These are phyloP conservation scores for Pyrrhoderma noxium DNA, from an alignment of 1,284 basidiomycete species.

Conservation along the genomic window DNA sequence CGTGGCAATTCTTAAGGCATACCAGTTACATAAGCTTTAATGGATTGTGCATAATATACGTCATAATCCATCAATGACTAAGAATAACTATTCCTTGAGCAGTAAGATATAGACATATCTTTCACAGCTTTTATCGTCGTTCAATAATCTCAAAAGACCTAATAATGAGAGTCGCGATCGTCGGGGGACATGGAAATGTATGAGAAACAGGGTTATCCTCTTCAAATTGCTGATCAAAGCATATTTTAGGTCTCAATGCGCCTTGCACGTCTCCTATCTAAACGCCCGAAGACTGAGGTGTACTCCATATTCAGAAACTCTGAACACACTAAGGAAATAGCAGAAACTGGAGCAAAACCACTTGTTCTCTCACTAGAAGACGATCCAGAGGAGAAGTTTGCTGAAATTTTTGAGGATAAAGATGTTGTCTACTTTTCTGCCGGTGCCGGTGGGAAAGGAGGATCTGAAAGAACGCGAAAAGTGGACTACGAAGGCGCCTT, in stretches of 20 bases:
- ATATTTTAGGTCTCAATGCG: constrained; percentile 43
- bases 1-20: too few species aligned
- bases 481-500: constrained; percentile 70
- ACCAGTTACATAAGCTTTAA: too few species aligned
- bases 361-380: constrained; percentile 56
- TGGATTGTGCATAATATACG: too few species aligned
- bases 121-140: too few species aligned
- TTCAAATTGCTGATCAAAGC: not conserved
- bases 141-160: too few species aligned
- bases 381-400: constrained; percentile 41
- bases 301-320: constrained; percentile 51
- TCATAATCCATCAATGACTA: too few species aligned
- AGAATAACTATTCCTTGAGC: too few species aligned
- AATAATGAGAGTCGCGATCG: constrained; percentile 32
- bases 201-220: not conserved
- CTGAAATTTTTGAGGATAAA: constrained; percentile 40
- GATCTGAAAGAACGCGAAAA: constrained; percentile 51
- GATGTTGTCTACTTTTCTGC: constrained; percentile 59
- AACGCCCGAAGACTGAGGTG: constrained; percentile 34
- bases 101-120: too few species aligned
- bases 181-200: constrained; percentile 49
- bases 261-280: constrained; percentile 42
- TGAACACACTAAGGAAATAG: constrained; percentile 43
- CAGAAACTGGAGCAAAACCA: constrained; percentile 38
- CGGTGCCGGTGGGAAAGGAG: constrained; percentile 65